phyloP scores from a whole-genome alignment of 768 basidiomycete genomes.

The Hydnomerulius pinastri region DNA sequence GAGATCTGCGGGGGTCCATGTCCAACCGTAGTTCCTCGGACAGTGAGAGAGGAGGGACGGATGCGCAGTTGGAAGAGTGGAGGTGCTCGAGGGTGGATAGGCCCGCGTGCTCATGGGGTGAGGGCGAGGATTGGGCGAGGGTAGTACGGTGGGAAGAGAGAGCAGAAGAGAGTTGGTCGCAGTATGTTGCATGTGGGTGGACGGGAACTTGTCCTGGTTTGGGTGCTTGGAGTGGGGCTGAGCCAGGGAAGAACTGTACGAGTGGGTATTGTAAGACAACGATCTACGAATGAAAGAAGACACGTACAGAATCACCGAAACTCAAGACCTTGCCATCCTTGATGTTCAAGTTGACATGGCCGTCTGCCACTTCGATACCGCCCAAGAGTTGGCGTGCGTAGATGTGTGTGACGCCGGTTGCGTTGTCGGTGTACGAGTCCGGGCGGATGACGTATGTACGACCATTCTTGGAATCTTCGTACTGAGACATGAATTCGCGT shows the following conservation, averaged over 20 bases:
- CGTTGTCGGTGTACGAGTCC: constrained; percentile 86
- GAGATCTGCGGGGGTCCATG: constrained; percentile 51
- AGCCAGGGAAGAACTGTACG: constrained; percentile 74
- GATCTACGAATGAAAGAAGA: neutral
- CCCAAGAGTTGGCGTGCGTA: constrained; percentile 85
- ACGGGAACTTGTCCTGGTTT: constrained; percentile 33
- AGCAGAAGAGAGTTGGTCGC: constrained; percentile 43
- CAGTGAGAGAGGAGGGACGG: constrained; percentile 29
- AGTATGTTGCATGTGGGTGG: constrained; percentile 57
- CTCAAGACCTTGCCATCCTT: constrained; percentile 82
- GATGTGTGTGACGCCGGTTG: constrained; percentile 86
- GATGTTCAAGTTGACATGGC: constrained; percentile 92
- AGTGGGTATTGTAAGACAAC: constrained; percentile 2
- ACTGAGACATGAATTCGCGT: constrained; percentile 51
- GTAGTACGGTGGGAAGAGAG: constrained; percentile 27
- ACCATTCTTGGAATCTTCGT: constrained; percentile 37
- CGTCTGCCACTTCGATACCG: constrained; percentile 86
- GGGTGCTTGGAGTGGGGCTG: constrained; percentile 42
- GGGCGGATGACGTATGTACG: constrained; percentile 62
- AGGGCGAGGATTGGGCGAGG: constrained; percentile 25
- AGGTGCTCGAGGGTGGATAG: constrained; percentile 43
- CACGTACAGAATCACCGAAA: constrained; percentile 81
- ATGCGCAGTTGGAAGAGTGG: constrained; percentile 58
- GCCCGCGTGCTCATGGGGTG: constrained; percentile 13
- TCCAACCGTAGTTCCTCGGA: constrained; percentile 26